A percentile compares a stretch with the other conserved stretches of the same genome.
Evolutionary conservation across 495 filamentous ascomycete genomes (phyloP).

Genomic region (Penicillium roqueforti): DNA sequence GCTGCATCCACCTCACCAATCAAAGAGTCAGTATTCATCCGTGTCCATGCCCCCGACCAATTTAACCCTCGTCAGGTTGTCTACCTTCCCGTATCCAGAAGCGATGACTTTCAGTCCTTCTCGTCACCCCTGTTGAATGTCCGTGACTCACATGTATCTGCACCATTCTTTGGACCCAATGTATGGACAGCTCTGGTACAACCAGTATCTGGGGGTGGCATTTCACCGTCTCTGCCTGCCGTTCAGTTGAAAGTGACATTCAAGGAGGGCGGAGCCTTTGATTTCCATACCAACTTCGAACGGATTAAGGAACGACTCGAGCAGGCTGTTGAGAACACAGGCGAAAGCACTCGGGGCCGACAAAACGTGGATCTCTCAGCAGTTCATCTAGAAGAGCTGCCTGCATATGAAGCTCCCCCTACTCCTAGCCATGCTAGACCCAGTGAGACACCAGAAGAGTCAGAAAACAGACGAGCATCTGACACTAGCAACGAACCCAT

Average conservation of each 20-base stretch:
- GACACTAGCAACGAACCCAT: constrained; percentile 45
- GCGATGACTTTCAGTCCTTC: constrained; percentile 75
- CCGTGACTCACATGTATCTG: constrained; percentile 81
- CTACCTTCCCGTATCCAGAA: constrained; percentile 73
- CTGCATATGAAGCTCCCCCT: constrained; percentile 61
- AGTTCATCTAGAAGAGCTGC: constrained; percentile 76
- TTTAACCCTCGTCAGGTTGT: constrained; percentile 58
- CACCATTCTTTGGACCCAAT: constrained; percentile 95
- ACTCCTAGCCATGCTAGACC: constrained; percentile 8
- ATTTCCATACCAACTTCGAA: constrained; percentile 81
- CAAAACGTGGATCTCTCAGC: constrained; percentile 50
- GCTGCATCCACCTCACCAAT: constrained; percentile 78
- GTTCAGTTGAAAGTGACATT: constrained; percentile 83
- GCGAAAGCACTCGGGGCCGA: constrained; percentile 45
- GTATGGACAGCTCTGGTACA: constrained; percentile 77
- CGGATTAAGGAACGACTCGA: constrained; percentile 76
- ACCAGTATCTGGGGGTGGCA: constrained; percentile 79
- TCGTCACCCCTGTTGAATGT: constrained; percentile 81
- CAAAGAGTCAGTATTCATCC: constrained; percentile 63
- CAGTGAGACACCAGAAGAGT: constrained; percentile 6
- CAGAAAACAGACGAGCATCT: constrained; percentile 17
- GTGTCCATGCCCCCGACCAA: neutral
- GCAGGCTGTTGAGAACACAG: constrained; percentile 70
- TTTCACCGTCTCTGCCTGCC: constrained; percentile 66
- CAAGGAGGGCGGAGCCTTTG: constrained; percentile 90